These are phyloP conservation scores for Zasmidium angulare DNA, from an alignment of 2,329 filamentous ascomycete genomes.

Conservation along the genomic window DNA sequence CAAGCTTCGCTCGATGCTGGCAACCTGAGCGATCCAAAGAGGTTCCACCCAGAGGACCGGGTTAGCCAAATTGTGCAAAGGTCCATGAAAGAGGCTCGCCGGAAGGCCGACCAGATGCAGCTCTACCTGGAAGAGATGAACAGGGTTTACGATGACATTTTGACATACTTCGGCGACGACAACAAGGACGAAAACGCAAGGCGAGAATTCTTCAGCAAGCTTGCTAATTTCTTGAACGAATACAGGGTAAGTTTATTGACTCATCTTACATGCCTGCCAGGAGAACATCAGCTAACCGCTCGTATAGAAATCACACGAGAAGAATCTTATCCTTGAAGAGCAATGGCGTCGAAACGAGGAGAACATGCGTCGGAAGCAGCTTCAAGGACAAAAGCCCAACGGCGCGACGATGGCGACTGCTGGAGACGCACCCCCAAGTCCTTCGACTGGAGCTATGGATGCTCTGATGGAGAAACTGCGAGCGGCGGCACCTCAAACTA, in stretches of 20 bases:
- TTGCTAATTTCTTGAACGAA: conserved; percentile 84
- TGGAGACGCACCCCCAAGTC: conserved; percentile 45
- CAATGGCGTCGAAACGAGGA: conserved; percentile 80
- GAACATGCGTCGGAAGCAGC: conserved; percentile 84
- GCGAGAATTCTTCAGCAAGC: conserved; percentile 91
- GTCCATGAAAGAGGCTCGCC: conserved; percentile 91
- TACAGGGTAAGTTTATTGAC: conserved; percentile 68
- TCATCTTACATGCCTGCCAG: not conserved
- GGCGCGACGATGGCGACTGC: conserved; percentile 22
- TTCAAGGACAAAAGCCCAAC: conserved; percentile 61
- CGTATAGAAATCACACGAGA: conserved; percentile 76
- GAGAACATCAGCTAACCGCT: not conserved
- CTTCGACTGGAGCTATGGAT: conserved; percentile 90
- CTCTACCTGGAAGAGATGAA: conserved; percentile 92
- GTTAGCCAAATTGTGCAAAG: conserved; percentile 88
- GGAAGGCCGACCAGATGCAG: conserved; percentile 94
- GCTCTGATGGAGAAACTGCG: conserved; percentile 90
- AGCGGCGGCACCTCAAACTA: conserved; percentile 83
- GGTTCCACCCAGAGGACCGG: conserved; percentile 96
- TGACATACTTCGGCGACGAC: conserved; percentile 96
- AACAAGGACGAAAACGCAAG: conserved; percentile 86
- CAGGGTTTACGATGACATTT: conserved; percentile 88
- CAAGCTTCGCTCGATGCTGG: conserved; percentile 89
- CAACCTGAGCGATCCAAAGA: conserved; percentile 93
- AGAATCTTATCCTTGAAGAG: conserved; percentile 84